These are phyloP conservation scores for Geopyxis carbonaria DNA, from an alignment of 495 filamentous ascomycete species.

Conservation along the genomic window DNA sequence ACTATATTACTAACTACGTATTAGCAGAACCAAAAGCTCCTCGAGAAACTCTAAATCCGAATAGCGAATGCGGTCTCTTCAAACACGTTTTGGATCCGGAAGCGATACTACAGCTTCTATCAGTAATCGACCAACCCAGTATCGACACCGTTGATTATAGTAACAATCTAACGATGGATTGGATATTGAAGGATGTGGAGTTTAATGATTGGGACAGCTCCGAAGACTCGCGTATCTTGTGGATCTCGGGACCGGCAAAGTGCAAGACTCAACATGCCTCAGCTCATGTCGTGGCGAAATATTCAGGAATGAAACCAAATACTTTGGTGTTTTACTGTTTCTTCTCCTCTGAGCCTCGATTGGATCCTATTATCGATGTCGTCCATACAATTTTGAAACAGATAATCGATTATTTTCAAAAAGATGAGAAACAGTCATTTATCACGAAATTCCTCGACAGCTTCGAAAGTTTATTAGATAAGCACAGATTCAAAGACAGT, in stretches of 20 bases:
- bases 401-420: too few relatives aligned
- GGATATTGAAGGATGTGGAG: conserved; percentile 1
- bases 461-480: too few relatives aligned
- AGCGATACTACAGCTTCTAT: background rate
- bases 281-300: background rate
- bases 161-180: background rate
- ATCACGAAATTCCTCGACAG: too few relatives aligned
- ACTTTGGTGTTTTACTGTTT: background rate
- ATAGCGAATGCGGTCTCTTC: too few relatives aligned
- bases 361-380: too few relatives aligned
- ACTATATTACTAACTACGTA: too few relatives aligned
- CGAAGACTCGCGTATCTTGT: background rate
- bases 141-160: background rate
- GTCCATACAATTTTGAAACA: too few relatives aligned
- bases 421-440: too few relatives aligned
- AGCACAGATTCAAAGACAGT: too few relatives aligned
- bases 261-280: background rate
- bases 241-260: background rate
- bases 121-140: background rate
- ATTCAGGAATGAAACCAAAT: background rate
- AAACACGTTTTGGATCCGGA: background rate
- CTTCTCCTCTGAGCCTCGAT: background rate
- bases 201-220: background rate
- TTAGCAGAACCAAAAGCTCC: too few relatives aligned
- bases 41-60: too few relatives aligned